Base-by-base conservation (phyloP, 2,329 filamentous ascomycete genomes). In the Didymella lethalis region DNA sequence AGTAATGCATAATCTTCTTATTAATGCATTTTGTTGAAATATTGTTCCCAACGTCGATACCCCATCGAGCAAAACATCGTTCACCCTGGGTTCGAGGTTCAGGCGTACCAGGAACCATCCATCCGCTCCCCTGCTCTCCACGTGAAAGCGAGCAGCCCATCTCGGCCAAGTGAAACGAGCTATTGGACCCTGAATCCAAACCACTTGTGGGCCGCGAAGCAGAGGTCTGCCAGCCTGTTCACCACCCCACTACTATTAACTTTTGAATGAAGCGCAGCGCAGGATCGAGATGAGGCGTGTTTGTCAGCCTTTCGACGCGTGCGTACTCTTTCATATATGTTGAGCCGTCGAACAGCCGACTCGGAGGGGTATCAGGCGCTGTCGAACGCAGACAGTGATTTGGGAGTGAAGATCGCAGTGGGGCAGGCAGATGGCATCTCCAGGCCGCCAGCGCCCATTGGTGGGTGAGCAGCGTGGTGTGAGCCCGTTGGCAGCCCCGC, bases 121-220 rank as follows among this genome's bases (percentile, higher is more conserved):
- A 40, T 40, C 49, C 49, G 55, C 38, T 34, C 41, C 45, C 45
- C 38, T 28, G 49, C 31, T 20, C 55, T 43, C 49, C 45, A 54
- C 49, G 44, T 48, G 55, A 53, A 41, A 46, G 34, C 31, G 55
- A 53, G 55, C 48, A 26, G 14, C 55, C 49, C 3, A 3, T 46
- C 32, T 46, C n/a, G 50, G 50, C 32, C 40, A 6, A n/a, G 8
- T 59, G 56, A 59, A 59, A 54, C 56, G 32, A 53, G 45, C 55
- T 58, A 53, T 53, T 53, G 55, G 55, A 58, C 55, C 55, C 55
- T 58, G 55, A 58, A 32, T 43, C 20, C 10, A 18, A 20, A 20
- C 34, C 8, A 23, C 2, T 10, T 40, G 36, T 40, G 36, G 36
- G 36, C 36, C 16, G 10, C 16, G 16, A 40, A 8, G 36, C 14